Evolutionary conservation across 345 rosid genomes (phyloP), one percentile per base, ranked within the genome.

Genomic region (Pugionium cornutum): DNA sequence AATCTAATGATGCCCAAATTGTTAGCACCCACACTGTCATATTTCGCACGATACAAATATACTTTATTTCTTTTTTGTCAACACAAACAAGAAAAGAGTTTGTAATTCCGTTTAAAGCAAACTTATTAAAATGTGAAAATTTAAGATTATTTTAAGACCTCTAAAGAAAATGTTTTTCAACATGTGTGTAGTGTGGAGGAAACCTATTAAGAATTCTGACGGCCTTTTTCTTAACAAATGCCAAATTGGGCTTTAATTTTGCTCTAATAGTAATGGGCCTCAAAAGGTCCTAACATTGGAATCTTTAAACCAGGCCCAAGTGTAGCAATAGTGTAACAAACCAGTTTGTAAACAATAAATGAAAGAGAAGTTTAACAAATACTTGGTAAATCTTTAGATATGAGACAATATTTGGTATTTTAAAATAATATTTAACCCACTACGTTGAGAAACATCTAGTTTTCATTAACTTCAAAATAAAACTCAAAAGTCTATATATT

Each of bases 1-100:
- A 71, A 71, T 71, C 58, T 48, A 71, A 71, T 64, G 64, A 58
- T 64, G 53, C 70, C 48, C 6, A 71, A 56, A 40, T 35, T 40
- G 46, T 42, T 64, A 51, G 33, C 51, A 57, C 60, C 64, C 70
- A 56, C 59, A 64, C 53, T 40, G 47, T 50, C 70, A 56, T 49
- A 47, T 62, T 59, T 43, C 52, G 35, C 39, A 42, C 10, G 29
- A 26, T 35, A 53, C 29, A 53, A 35, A 69, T 69, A 26, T 43
- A 18, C 18, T 18, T 34, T 28, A 2, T 42, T 32, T 10, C 31
- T 18, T 51, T 41, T n/a, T 44, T 31, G 7, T 42, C 40, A 42
- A 41, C 0, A 43, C 31, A 2, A 10, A 40, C 10, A n/a, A 33
- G 35, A 33, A 28, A 9, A 46, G 33, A 28, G 2, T 26, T 40